Evolutionary conservation across 306 rosid species (phyloP).

Genomic region (Fragaria ananassa): DNA sequence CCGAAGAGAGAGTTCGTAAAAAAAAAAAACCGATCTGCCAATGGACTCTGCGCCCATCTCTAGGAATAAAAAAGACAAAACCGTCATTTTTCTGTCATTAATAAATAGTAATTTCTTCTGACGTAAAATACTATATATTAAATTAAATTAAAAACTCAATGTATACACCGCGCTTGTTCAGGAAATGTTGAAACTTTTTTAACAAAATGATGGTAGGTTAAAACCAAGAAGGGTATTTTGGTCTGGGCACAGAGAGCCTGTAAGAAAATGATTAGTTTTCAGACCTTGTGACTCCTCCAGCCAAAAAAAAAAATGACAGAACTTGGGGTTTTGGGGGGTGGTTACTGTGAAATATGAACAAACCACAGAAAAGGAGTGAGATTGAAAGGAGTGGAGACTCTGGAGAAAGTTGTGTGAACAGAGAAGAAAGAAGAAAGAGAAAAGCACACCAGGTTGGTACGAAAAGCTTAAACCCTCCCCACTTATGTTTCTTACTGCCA

Average conservation of each 20-base stretch:
- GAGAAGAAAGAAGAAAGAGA: conserved; percentile 39
- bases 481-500: conserved; percentile 38
- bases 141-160: too few species aligned
- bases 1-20: too few species aligned
- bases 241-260: conserved; percentile 18
- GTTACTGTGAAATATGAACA: conserved; percentile 33
- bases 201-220: neutral
- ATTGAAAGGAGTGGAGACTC: neutral
- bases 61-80: too few species aligned
- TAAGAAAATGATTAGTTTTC: conserved; percentile 8
- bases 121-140: too few species aligned
- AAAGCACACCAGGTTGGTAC: conserved; percentile 46
- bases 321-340: conserved; percentile 11
- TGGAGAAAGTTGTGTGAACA: conserved; percentile 47
- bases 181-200: neutral
- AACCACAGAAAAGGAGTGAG: conserved; percentile 28
- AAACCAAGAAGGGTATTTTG: conserved; percentile 32
- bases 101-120: too few species aligned
- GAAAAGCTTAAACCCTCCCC: conserved; percentile 37
- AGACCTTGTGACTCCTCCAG: neutral
- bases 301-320: neutral
- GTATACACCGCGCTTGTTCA: too few species aligned
- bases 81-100: too few species aligned
- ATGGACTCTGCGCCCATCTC: too few species aligned
- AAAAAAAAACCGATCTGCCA: too few species aligned